Conservation (phyloP, 139 green algal genomes). For the Chlamydomonas asymmetrica region DNA sequence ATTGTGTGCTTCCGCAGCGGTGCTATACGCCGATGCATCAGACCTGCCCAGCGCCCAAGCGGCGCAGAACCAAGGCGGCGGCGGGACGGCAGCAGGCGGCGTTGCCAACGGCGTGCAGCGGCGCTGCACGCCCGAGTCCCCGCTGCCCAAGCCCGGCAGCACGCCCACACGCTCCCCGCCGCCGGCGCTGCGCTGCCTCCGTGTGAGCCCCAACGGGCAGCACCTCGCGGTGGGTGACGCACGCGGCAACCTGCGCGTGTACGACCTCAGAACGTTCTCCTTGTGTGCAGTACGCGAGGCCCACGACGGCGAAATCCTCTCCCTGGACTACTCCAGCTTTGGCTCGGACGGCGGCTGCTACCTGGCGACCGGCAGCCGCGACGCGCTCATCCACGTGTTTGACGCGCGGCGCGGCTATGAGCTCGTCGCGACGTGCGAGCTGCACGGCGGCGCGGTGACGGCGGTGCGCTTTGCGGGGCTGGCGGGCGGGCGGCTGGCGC, state of each 20-base stretch:
- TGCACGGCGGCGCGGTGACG: conserved; percentile 55
- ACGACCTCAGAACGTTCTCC: conserved; percentile 30
- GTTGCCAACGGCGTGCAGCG: neutral
- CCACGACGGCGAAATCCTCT: conserved; percentile 55
- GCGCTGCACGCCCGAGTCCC: conserved; percentile 18
- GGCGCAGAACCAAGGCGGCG: too few species aligned
- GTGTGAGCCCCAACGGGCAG: conserved; percentile 33
- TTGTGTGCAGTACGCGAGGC: conserved; percentile 43
- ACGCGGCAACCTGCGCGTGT: conserved; percentile 58
- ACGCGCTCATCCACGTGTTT: conserved; percentile 57
- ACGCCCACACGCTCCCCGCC: neutral
- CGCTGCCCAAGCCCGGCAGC: neutral
- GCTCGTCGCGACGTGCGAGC: conserved; percentile 58
- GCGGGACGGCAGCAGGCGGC: neutral
- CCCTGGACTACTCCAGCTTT: conserved; percentile 43
- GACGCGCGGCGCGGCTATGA: conserved; percentile 36
- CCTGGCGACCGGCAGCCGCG: conserved; percentile 47
- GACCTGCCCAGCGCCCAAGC: too few species aligned
- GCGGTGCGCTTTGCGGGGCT: conserved; percentile 47
- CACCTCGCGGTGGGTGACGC: conserved; percentile 50
- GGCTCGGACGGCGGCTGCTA: conserved; percentile 23
- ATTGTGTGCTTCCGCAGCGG: too few species aligned
- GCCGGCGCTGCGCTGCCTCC: conserved; percentile 44
- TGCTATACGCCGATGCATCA: too few species aligned
- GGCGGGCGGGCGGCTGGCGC: conserved; percentile 33